Percentiles rank a stretch among this genome's conserved stretches.
Conservation (phyloP, 257 asterid genomes). For the Coffea eugenioides region DNA sequence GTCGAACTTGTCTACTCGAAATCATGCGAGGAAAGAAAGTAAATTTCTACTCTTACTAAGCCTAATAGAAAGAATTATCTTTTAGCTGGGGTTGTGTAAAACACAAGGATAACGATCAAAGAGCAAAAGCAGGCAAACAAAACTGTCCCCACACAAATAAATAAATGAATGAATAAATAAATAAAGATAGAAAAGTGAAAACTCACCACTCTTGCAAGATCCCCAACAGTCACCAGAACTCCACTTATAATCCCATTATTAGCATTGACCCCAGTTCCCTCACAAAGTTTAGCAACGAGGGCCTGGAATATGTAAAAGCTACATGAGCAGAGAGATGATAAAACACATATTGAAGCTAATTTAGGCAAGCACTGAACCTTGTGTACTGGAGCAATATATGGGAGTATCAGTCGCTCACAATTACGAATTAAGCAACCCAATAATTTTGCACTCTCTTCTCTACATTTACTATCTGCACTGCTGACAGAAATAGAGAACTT, state of each 20-base stretch:
- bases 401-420: constrained; percentile 90
- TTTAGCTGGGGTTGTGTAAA: background rate
- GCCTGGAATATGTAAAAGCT: constrained; percentile 61
- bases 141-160: too few species aligned
- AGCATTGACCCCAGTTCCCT: constrained; percentile 91
- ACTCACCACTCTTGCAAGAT: constrained; percentile 99
- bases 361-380: constrained; percentile 52
- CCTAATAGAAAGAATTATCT: background rate
- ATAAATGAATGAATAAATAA: too few species aligned
- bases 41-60: background rate
- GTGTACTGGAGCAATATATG: constrained; percentile 94
- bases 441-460: constrained; percentile 98
- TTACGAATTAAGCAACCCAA: constrained; percentile 98
- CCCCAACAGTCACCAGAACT: constrained; percentile 97
- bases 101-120: background rate
- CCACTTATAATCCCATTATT: constrained; percentile 96
- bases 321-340: background rate
- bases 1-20: background rate
- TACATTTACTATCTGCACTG: constrained; percentile 98
- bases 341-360: background rate
- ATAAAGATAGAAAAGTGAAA: constrained; percentile 14
- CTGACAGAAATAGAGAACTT: constrained; percentile 35
- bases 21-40: background rate
- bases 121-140: background rate
- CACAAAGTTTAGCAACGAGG: constrained; percentile 79